phyloP scores from a whole-genome alignment of 1,139 yeast species.

The Schwanniomyces etchellsii region DNA sequence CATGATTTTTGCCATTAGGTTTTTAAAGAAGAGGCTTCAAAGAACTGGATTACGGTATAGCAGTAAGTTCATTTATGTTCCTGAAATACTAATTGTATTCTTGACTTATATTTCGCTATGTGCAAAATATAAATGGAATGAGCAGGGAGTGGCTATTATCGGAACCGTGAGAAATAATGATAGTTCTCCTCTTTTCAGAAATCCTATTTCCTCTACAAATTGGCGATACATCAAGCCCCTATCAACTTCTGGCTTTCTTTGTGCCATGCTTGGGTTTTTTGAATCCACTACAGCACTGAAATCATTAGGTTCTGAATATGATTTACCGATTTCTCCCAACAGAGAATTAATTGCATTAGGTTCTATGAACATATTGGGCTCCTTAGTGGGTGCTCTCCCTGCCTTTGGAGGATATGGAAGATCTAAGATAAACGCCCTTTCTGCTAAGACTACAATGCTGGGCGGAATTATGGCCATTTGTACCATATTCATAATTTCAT shows the following conservation, averaged over 20 bases:
- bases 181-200: conserved; percentile 17
- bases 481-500: conserved; percentile 61
- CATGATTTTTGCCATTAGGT: conserved; percentile 34
- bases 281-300: conserved; percentile 93
- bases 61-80: conserved; percentile 49
- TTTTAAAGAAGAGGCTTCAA: conserved; percentile 32
- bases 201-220: conserved; percentile 25
- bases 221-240: conserved; percentile 35
- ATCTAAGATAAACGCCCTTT: conserved; percentile 78
- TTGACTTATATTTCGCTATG: conserved; percentile 58
- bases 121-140: conserved; percentile 46
- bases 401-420: conserved; percentile 97
- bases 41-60: conserved; percentile 9
- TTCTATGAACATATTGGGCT: conserved; percentile 59
- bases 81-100: conserved; percentile 80
- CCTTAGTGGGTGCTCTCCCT: conserved; percentile 77
- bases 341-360: conserved; percentile 83
- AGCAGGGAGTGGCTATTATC: conserved; percentile 57
- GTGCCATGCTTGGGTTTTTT: conserved; percentile 86
- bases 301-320: conserved; percentile 62
- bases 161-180: conserved; percentile 51
- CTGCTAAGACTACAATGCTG: conserved; percentile 80
- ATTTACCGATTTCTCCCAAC: conserved; percentile 65
- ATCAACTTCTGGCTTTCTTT: conserved; percentile 58
- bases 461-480: conserved; percentile 76